These are phyloP conservation scores for Penicillium psychrosexuale DNA, from an alignment of 2,329 filamentous ascomycete genomes.

Conservation along the genomic window DNA sequence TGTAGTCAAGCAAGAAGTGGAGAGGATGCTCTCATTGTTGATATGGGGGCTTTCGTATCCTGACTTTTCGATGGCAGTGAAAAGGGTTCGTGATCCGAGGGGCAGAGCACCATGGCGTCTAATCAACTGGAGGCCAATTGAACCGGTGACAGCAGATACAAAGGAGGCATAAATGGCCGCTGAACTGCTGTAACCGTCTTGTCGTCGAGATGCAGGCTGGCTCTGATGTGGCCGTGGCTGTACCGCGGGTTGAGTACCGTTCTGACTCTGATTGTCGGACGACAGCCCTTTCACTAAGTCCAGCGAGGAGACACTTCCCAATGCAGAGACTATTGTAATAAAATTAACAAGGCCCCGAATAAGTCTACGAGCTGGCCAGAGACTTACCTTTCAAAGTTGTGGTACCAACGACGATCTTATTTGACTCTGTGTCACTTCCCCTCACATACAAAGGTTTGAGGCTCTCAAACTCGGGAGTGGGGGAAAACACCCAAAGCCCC, in stretches of 20 bases:
- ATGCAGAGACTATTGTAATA: slow-evolving; percentile 31
- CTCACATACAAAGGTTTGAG: slow-evolving; percentile 29
- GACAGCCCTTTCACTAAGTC: slow-evolving; percentile 39
- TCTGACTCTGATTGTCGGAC: slow-evolving; percentile 26
- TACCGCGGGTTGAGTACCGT: slow-evolving; percentile 17
- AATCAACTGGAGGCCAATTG: slow-evolving; percentile 37
- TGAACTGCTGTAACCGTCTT: slow-evolving; percentile 32
- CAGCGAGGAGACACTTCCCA: slow-evolving; percentile 33
- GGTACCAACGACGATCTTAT: slow-evolving; percentile 31
- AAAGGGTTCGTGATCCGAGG: slow-evolving; percentile 41
- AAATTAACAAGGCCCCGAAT: slow-evolving; percentile 2
- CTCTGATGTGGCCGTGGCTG: slow-evolving; percentile 26
- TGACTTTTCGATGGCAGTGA: slow-evolving; percentile 33
- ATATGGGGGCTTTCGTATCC: slow-evolving; percentile 30
- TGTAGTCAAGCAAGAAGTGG: slow-evolving; percentile 33
- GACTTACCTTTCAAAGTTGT: slow-evolving; percentile 35
- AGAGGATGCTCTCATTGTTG: slow-evolving; percentile 25
- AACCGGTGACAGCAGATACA: slow-evolving; percentile 39
- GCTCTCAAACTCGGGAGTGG: slow-evolving; percentile 38
- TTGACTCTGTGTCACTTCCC: slow-evolving; percentile 25
- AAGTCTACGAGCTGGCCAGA: neutral
- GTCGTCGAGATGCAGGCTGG: slow-evolving; percentile 24
- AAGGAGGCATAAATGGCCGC: slow-evolving; percentile 41
- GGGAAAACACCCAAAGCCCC: slow-evolving; percentile 42
- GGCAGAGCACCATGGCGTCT: slow-evolving; percentile 38